Conservation (phyloP, 1,139 yeast genomes). For the Debaryomyces nepalensis region DNA sequence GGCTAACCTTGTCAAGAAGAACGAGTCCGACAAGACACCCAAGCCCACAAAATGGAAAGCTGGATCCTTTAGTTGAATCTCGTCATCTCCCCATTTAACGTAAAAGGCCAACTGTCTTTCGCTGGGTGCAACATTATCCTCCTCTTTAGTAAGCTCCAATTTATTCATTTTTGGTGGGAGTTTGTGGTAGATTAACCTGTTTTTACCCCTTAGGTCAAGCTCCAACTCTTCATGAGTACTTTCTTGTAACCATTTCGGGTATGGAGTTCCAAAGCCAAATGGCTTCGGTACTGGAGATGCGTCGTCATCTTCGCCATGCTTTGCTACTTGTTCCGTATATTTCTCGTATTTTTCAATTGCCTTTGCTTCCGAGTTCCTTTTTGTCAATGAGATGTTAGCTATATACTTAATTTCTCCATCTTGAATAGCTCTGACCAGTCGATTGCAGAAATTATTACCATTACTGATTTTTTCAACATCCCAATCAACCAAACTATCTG, state of each 20-base stretch:
- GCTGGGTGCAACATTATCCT: slow-evolving; percentile 30
- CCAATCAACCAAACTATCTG: slow-evolving; percentile 34
- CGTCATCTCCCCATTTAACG: slow-evolving; percentile 45
- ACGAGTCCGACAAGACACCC: slow-evolving; percentile 66
- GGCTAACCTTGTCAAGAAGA: slow-evolving; percentile 51
- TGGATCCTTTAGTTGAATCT: slow-evolving; percentile 22
- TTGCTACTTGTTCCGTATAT: slow-evolving; percentile 22
- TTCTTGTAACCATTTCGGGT: slow-evolving; percentile 34
- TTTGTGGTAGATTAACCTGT: slow-evolving; percentile 32
- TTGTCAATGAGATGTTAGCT: slow-evolving; percentile 57
- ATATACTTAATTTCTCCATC: slow-evolving; percentile 53
- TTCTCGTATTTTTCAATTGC: slow-evolving; percentile 31
- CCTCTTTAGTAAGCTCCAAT: slow-evolving; percentile 29
- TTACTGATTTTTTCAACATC: slow-evolving; percentile 41
- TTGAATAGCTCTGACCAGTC: slow-evolving; percentile 62
- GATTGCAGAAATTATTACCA: slow-evolving; percentile 65
- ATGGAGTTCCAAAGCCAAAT: slow-evolving; percentile 44
- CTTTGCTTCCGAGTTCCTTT: slow-evolving; percentile 32
- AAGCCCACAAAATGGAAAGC: slow-evolving; percentile 60
- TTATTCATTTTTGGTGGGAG: slow-evolving; percentile 47
- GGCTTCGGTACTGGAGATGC: slow-evolving; percentile 33
- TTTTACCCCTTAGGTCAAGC: slow-evolving; percentile 22
- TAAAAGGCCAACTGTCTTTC: slow-evolving; percentile 49
- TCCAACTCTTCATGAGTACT: slow-evolving; percentile 24
- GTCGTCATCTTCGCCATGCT: slow-evolving; percentile 30